Conservation (phyloP, 805 yeast species). For the Brettanomyces bruxellensis region DNA sequence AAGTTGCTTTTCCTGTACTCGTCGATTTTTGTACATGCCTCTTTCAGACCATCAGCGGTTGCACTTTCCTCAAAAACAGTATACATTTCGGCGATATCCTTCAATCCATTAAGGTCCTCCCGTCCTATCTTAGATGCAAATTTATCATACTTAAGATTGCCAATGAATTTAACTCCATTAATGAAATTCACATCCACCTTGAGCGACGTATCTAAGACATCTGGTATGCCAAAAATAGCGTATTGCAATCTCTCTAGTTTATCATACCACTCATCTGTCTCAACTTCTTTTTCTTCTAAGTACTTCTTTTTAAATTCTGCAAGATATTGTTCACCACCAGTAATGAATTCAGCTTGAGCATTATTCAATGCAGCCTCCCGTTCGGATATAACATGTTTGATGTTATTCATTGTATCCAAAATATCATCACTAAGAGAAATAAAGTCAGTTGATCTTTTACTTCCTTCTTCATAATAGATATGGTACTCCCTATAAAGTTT, state of each 20-base stretch:
- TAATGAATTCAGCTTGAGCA: slow-evolving; percentile 39
- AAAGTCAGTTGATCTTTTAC: slow-evolving; percentile 15
- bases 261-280: slow-evolving; percentile 49
- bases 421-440: slow-evolving; percentile 30
- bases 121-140: slow-evolving; percentile 27
- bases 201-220: slow-evolving; percentile 51
- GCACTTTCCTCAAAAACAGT: slow-evolving; percentile 29
- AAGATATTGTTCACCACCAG: slow-evolving; percentile 39
- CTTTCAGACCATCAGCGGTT: slow-evolving; percentile 25
- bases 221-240: slow-evolving; percentile 79
- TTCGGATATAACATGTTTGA: slow-evolving; percentile 81
- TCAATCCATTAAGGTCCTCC: slow-evolving; percentile 36
- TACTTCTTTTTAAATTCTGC: slow-evolving; percentile 51
- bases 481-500: slow-evolving; percentile 66
- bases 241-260: slow-evolving; percentile 70
- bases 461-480: slow-evolving; percentile 35
- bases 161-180: slow-evolving; percentile 60
- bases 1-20: slow-evolving; percentile 25
- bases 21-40: slow-evolving; percentile 25
- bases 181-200: slow-evolving; percentile 50
- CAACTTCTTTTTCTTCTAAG: slow-evolving; percentile 46
- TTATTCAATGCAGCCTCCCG: slow-evolving; percentile 64
- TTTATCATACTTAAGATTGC: slow-evolving; percentile 56
- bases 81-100: slow-evolving; percentile 28
- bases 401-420: slow-evolving; percentile 62